Percentiles rank a stretch among this genome's conserved stretches.
Evolutionary conservation across 768 basidiomycete genomes (phyloP).

Genomic region (Lentinula boryana): DNA sequence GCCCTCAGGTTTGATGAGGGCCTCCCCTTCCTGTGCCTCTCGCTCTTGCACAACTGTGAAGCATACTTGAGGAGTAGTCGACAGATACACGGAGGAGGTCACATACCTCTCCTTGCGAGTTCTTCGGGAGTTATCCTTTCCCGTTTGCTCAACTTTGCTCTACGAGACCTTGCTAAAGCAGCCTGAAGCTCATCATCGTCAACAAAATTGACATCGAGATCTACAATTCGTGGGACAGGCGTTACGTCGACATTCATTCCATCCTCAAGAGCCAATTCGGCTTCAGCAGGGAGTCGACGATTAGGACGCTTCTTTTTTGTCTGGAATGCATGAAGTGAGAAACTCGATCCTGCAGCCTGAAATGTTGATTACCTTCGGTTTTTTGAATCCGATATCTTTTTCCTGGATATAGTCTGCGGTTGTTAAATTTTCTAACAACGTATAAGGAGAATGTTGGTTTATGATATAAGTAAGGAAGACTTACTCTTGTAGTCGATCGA

Average conservation of each 20-base stretch:
- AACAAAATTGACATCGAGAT: conserved; percentile 85
- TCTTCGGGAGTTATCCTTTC: conserved; percentile 81
- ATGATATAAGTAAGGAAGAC: conserved; percentile 23
- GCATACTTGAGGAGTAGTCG: not conserved
- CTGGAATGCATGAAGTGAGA: conserved; percentile 29
- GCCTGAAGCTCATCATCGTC: conserved; percentile 99
- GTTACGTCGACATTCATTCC: conserved; percentile 80
- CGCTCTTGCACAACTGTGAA: conserved; percentile 59
- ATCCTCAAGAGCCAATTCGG: conserved; percentile 41
- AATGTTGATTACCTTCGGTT: conserved; percentile 60
- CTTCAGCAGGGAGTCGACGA: conserved; percentile 55
- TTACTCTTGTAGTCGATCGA: conserved; percentile 88
- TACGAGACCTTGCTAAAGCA: conserved; percentile 79
- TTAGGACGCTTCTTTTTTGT: conserved; percentile 90
- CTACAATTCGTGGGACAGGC: conserved; percentile 61
- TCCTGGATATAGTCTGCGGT: conserved; percentile 86
- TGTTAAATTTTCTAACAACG: conserved; percentile 69
- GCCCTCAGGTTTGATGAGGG: conserved; percentile 35
- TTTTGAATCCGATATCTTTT: conserved; percentile 93
- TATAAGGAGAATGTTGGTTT: conserved; percentile 11
- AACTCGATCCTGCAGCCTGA: not conserved
- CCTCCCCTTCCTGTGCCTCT: conserved; percentile 39
- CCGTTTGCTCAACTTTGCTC: conserved; percentile 70
- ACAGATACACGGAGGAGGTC: conserved; percentile 17
- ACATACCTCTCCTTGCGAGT: conserved; percentile 64